Conservation (phyloP, 148 eudicot genomes). For the Limonium bicolor region DNA sequence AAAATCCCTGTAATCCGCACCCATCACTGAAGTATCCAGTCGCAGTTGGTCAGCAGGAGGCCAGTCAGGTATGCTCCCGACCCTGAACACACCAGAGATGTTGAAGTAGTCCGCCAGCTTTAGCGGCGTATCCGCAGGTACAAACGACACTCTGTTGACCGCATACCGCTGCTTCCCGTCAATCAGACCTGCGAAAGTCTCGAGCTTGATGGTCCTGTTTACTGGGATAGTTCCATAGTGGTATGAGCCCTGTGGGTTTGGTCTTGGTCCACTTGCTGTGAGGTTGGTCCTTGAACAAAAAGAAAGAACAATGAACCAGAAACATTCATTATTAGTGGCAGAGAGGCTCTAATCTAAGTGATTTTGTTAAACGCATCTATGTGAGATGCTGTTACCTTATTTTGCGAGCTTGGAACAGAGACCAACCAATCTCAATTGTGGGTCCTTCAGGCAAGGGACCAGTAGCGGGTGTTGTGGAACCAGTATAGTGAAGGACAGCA, state of each 20-base stretch:
- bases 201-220: conserved; percentile 32
- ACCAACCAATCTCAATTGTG: conserved; percentile 43
- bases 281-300: conserved; percentile 24
- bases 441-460: conserved; percentile 48
- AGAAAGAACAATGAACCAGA: neutral
- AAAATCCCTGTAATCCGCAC: conserved; percentile 34
- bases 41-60: conserved; percentile 24
- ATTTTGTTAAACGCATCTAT: no score
- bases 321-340: no score
- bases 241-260: conserved; percentile 77
- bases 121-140: conserved; percentile 53
- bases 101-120: conserved; percentile 64
- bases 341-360: no score
- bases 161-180: conserved; percentile 35
- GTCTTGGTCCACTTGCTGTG: conserved; percentile 78
- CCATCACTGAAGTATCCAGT: conserved; percentile 36
- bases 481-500: conserved; percentile 38
- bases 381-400: no score
- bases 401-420: conserved; percentile 46
- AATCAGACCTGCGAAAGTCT: conserved; percentile 26
- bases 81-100: conserved; percentile 45
- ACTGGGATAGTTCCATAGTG: conserved; percentile 51
- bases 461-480: conserved; percentile 26
- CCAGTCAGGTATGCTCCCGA: conserved; percentile 22
- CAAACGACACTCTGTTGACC: conserved; percentile 41